phyloP scores from a whole-genome alignment of 1,284 basidiomycete species.

The Leccinum subfulvum region DNA sequence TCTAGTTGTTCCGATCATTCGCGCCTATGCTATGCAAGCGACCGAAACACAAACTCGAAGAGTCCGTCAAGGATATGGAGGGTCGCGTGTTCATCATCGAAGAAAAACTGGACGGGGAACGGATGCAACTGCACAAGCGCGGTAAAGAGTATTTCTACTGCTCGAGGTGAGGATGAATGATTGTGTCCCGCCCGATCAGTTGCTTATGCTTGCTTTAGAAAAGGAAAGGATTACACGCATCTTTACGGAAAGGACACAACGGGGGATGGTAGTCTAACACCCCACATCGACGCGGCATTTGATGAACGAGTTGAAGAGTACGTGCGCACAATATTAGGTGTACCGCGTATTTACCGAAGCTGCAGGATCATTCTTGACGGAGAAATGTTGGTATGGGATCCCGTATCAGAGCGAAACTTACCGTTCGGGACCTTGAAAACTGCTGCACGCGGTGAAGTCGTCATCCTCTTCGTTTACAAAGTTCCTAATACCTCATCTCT shows the following conservation, averaged over 20 bases:
- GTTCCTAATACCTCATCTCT: conserved; percentile 6
- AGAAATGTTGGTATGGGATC: conserved; percentile 97
- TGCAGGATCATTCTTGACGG: conserved; percentile 87
- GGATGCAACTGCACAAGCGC: conserved; percentile 90
- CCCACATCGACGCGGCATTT: conserved; percentile 75
- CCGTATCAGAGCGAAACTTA: conserved; percentile 77
- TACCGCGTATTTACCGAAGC: conserved; percentile 2
- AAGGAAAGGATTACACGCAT: conserved; percentile 92
- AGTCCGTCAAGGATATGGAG: conserved; percentile 81
- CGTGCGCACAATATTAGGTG: conserved; percentile 30
- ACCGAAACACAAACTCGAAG: conserved; percentile 74
- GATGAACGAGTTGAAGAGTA: conserved; percentile 77
- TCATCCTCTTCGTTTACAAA: neutral
- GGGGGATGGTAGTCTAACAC: conserved; percentile 82
- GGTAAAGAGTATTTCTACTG: conserved; percentile 89
- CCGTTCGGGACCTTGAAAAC: conserved; percentile 93
- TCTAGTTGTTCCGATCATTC: conserved; percentile 81
- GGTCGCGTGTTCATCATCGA: conserved; percentile 80
- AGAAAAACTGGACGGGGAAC: conserved; percentile 94
- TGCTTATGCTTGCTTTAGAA: conserved; percentile 46
- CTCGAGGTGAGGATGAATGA: conserved; percentile 60
- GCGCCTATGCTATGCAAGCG: conserved; percentile 92
- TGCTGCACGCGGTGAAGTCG: conserved; percentile 68
- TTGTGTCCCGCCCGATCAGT: neutral
- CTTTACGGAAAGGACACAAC: conserved; percentile 79